Percentiles rank a stretch among this genome's conserved stretches.
These are phyloP conservation scores for Penicillium pancosmium DNA, from an alignment of 495 filamentous ascomycete species.

Conservation along the genomic window DNA sequence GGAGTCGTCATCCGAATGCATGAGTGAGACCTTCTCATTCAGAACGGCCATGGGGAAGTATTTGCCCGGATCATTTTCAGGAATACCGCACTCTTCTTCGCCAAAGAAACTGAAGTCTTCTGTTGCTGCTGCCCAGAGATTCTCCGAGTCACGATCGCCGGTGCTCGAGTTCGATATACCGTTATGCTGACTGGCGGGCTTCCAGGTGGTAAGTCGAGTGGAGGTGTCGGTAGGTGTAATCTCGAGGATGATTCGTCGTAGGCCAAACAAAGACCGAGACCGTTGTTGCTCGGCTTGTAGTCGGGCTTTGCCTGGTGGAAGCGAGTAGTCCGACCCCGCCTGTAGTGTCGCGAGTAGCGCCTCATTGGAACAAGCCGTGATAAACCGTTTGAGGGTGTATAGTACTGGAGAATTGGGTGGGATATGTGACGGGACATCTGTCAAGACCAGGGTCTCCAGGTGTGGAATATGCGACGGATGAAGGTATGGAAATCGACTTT, in stretches of 20 bases:
- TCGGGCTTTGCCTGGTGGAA: constrained; percentile 50
- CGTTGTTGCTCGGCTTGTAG: constrained; percentile 45
- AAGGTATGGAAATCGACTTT: constrained; percentile 45
- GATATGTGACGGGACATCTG: constrained; percentile 60
- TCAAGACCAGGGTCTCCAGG: constrained; percentile 58
- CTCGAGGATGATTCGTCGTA: constrained; percentile 61
- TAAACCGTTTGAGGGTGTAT: constrained; percentile 56
- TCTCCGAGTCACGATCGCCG: constrained; percentile 62
- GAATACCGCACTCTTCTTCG: constrained; percentile 61
- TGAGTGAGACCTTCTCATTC: constrained; percentile 45
- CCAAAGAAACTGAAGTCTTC: constrained; percentile 69
- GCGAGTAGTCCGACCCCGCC: constrained; percentile 52
- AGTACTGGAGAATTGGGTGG: constrained; percentile 44
- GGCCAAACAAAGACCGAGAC: constrained; percentile 52
- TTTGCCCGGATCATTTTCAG: constrained; percentile 42
- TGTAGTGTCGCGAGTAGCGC: constrained; percentile 56
- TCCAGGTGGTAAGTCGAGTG: constrained; percentile 35
- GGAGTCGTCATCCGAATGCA: constrained; percentile 38
- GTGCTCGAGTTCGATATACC: constrained; percentile 56
- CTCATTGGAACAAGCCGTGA: constrained; percentile 63
- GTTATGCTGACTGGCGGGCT: constrained; percentile 39
- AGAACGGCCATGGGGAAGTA: constrained; percentile 49
- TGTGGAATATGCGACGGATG: constrained; percentile 61
- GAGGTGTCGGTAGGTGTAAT: constrained; percentile 44
- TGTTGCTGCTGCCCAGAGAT: constrained; percentile 61